Evolutionary conservation across 2,329 filamentous ascomycete genomes (phyloP), one percentile per base, ranked within the genome.

Genomic region (Plectosphaerella cucumerina): DNA sequence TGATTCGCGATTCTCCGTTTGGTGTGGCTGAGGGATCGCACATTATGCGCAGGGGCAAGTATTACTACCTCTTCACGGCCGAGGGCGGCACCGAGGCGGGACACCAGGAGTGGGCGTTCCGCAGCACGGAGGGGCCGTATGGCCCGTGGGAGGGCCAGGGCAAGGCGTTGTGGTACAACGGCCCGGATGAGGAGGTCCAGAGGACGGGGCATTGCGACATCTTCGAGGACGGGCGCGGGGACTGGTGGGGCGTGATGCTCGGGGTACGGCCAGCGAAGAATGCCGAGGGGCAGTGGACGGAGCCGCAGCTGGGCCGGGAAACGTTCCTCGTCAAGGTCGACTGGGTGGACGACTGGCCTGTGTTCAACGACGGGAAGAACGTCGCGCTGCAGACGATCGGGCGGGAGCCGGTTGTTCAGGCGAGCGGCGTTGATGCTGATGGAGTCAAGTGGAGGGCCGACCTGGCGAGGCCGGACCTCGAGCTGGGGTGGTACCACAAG

Each of bases 321-420:
- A 74, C 75, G 0, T 78, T 80, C 50, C 58, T 82, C 1, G 70
- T 77, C 12, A 70, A 70, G 1, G 67, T 80, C 0, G 65, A 72
- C 6, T 81, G 77, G 77, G 60, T 69, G 9, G 63, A 79, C 41
- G 72, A 74, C 52, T 80, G 77, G 76, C 77, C 77, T 0, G 59
- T 79, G 1, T 70, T 80, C 52, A 79, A 80, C 48, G 26, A 65
- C 0, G 73, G 75, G 0, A 65, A 66, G 12, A 73, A 73, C 49
- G 68, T 79, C 22, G 62, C 66, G 1, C 68, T 76, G 5, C 49
- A 64, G 48, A 71, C 68, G 6, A 54, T 56, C 14, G 65, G 67
- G 1, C 58, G 65, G 21, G 58, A 60, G n/a, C 31, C 57, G 2
- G 54, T 63, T 3, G 43, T 55, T 20, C 48, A 58, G 42, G 48